Evolutionary conservation across 192 early-diverging fungal species (phyloP).

Genomic region (Phycomyces nitens): DNA sequence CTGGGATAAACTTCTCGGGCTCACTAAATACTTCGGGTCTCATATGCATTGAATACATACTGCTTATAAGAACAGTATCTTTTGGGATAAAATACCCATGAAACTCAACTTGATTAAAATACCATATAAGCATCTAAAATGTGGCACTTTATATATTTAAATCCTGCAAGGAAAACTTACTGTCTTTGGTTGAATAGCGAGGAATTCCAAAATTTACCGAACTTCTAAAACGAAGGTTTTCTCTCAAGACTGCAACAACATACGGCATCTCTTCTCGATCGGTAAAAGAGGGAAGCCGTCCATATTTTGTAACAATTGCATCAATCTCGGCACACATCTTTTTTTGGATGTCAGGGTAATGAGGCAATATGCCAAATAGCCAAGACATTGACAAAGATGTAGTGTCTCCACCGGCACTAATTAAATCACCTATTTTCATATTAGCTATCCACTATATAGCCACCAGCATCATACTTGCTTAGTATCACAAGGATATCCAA

Average conservation of each 20-base stretch:
- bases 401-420: slow-evolving; percentile 7
- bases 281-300: not conserved
- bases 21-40: slow-evolving; percentile 14
- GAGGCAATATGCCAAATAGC: slow-evolving; percentile 6
- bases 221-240: slow-evolving; percentile 9
- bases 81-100: not conserved
- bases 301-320: not conserved
- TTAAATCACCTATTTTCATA: slow-evolving; percentile 1
- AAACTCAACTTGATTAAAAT: no score
- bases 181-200: slow-evolving; percentile 13
- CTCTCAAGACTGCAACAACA: slow-evolving; percentile 12
- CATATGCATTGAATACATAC: slow-evolving; percentile 46
- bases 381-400: slow-evolving; percentile 10
- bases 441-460: not conserved
- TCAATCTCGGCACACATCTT: slow-evolving; percentile 17
- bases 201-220: slow-evolving; percentile 7
- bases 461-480: not conserved
- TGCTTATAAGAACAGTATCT: slow-evolving; percentile 36
- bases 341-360: slow-evolving; percentile 19
- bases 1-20: slow-evolving; percentile 46
- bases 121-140: no score
- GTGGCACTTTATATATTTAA: no score
- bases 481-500: not conserved
- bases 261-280: slow-evolving; percentile 18
- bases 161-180: not conserved